phyloP scores from a whole-genome alignment of 108 stramenopile genomes.

The Nitzschia sp. region DNA sequence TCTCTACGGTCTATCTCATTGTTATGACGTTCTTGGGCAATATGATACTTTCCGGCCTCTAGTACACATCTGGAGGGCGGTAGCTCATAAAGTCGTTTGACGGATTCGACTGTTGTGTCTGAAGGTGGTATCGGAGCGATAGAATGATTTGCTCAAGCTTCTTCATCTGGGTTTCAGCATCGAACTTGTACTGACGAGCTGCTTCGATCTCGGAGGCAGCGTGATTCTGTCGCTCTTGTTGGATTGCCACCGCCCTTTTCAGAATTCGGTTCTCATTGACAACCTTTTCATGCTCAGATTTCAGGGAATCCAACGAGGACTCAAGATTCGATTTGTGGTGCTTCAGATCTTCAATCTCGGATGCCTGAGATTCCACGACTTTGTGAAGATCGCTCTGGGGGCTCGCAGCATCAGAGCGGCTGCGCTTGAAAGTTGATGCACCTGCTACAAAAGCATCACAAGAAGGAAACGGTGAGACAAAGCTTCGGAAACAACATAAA shows the following conservation, averaged over 20 bases:
- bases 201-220: constrained; percentile 59
- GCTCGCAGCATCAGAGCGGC: constrained; percentile 11
- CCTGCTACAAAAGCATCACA: background rate
- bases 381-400: constrained; percentile 44
- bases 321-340: constrained; percentile 52
- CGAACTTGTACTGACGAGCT: constrained; percentile 58
- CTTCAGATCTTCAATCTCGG: constrained; percentile 68
- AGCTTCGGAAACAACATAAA: no score
- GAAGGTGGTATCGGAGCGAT: constrained; percentile 76
- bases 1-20: no score
- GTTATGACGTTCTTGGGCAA: no score
- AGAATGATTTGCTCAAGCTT: constrained; percentile 83
- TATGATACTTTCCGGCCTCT: no score
- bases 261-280: constrained; percentile 76
- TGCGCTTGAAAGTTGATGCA: constrained; percentile 27
- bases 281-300: constrained; percentile 57
- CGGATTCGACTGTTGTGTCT: constrained; percentile 48
- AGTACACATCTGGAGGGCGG: constrained; percentile 78
- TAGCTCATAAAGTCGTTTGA: constrained; percentile 77
- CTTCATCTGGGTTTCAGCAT: constrained; percentile 70
- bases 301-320: constrained; percentile 33
- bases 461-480: no score
- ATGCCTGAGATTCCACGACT: constrained; percentile 58
- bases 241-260: constrained; percentile 75
- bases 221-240: constrained; percentile 83